Evolutionary conservation across 768 basidiomycete genomes (phyloP).

Genomic region (Cubamyces sp.): DNA sequence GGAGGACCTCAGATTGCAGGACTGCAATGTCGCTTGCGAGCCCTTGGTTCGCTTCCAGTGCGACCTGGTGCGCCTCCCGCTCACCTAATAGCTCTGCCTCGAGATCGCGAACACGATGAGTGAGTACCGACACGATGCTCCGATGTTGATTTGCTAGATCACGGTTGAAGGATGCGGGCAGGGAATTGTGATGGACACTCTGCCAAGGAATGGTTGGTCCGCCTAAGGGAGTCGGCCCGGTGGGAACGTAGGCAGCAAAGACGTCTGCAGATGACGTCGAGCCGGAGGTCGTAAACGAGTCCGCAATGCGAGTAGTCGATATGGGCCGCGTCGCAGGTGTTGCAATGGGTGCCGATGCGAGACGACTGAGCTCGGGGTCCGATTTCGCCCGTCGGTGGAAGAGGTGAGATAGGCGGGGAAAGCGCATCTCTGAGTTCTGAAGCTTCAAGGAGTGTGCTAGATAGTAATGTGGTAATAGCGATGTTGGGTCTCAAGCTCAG

Average conservation of each 20-base stretch:
- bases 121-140: constrained; percentile 15
- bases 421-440: constrained; percentile 24
- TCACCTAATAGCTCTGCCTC: constrained; percentile 18
- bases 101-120: constrained; percentile 24
- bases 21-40: constrained; percentile 9
- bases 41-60: constrained; percentile 5
- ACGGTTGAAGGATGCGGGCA: neutral
- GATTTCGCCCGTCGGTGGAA: constrained; percentile 32
- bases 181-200: neutral
- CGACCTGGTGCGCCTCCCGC: constrained; percentile 15
- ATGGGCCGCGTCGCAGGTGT: constrained; percentile 15
- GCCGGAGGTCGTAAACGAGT: neutral
- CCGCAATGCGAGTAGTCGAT: constrained; percentile 25
- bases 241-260: constrained; percentile 15
- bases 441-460: neutral
- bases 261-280: constrained; percentile 1
- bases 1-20: constrained; percentile 18
- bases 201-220: too few relatives aligned
- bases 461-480: constrained; percentile 9
- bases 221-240: neutral
- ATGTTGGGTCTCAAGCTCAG: neutral
- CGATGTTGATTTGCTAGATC: neutral
- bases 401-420: constrained; percentile 30
- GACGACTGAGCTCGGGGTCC: constrained; percentile 28
- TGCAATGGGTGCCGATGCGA: constrained; percentile 18